Evolutionary conservation across 2,329 filamentous ascomycete species (phyloP).

Genomic region (Diaporthe capsici): DNA sequence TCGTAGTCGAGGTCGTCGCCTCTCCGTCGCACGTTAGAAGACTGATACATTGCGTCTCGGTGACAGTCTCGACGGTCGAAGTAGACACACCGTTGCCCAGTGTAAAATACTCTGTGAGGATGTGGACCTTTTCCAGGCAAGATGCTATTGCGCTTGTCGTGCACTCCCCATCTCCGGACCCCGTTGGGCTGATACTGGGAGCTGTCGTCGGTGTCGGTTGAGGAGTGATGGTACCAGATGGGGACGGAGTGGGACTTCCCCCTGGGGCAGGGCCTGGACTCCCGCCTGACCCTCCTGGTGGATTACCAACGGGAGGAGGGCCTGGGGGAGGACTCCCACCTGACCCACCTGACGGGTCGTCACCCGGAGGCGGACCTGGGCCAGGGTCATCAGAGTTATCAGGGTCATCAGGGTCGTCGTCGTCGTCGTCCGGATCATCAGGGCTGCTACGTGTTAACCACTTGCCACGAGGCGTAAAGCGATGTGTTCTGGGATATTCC

Average conservation of each 20-base stretch:
- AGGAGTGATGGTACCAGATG: not conserved
- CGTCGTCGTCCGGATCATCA: not conserved
- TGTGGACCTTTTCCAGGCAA: not conserved
- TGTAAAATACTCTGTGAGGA: constrained; percentile 7
- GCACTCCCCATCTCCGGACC: not conserved
- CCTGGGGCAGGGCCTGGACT: not conserved
- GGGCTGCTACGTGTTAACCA: not conserved
- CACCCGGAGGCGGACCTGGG: not conserved
- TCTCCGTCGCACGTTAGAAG: not conserved
- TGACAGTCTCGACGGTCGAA: not conserved
- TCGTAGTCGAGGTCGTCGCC: not conserved
- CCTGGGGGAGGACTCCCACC: not conserved
- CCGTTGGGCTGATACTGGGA: not conserved
- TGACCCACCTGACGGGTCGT: not conserved
- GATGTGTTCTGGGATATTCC: no score
- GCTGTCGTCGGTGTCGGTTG: not conserved
- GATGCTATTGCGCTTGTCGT: not conserved
- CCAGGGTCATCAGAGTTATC: not conserved
- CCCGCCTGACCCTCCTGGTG: not conserved
- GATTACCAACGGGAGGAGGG: not conserved
- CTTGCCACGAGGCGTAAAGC: no score
- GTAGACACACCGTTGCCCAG: constrained; percentile 12
- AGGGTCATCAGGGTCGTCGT: not conserved
- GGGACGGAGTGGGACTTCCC: not conserved
- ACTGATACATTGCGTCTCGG: not conserved